These are phyloP conservation scores for Osmanthus fragrans DNA, from an alignment of 257 asterid genomes.

Conservation along the genomic window DNA sequence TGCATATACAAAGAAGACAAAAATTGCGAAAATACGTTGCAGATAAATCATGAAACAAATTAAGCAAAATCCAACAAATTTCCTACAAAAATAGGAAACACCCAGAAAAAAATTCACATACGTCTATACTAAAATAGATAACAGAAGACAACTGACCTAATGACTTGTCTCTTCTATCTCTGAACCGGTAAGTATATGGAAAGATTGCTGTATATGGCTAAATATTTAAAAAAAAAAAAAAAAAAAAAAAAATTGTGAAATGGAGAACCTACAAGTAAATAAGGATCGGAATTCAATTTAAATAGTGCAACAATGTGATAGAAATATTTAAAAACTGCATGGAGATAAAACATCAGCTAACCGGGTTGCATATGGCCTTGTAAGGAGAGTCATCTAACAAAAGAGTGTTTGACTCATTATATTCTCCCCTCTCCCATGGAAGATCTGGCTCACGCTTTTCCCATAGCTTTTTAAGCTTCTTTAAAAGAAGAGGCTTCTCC, in stretches of 20 bases:
- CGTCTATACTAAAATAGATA: background rate
- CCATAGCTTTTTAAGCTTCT: slow-evolving; percentile 79
- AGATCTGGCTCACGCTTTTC: slow-evolving; percentile 59
- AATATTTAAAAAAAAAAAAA: slow-evolving; percentile 8
- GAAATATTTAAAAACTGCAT: slow-evolving; percentile 2
- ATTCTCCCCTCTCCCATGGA: slow-evolving; percentile 82
- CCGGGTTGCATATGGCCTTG: slow-evolving; percentile 81
- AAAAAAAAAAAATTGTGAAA: slow-evolving; percentile 21
- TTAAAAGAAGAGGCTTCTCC: slow-evolving; percentile 70
- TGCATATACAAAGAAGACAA: background rate
- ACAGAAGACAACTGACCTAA: slow-evolving; percentile 55
- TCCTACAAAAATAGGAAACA: slow-evolving; percentile 1
- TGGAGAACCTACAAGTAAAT: slow-evolving; percentile 14
- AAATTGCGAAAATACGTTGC: background rate
- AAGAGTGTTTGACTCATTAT: slow-evolving; percentile 77
- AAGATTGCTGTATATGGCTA: slow-evolving; percentile 78
- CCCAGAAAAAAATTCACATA: background rate
- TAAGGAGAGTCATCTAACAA: slow-evolving; percentile 83
- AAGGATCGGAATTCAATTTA: slow-evolving; percentile 9
- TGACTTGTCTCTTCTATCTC: slow-evolving; percentile 50
- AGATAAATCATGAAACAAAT: background rate
- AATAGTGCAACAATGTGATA: slow-evolving; percentile 18
- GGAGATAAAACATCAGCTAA: slow-evolving; percentile 37
- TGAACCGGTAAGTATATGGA: slow-evolving; percentile 56
- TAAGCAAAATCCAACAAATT: background rate